These are phyloP conservation scores for Pugionium dolabratum DNA, from an alignment of 345 rosid species.

Conservation along the genomic window DNA sequence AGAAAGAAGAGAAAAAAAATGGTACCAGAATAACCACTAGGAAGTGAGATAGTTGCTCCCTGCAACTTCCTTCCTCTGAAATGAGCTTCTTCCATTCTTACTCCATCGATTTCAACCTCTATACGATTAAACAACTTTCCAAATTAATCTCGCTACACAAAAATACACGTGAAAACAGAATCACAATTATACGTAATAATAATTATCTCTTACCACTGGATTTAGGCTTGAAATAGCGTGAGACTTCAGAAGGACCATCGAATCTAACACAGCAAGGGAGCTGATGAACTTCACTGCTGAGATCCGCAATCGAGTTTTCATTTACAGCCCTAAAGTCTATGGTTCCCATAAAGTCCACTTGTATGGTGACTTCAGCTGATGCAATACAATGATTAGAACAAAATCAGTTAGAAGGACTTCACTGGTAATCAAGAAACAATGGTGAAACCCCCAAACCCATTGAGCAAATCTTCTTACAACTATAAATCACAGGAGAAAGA, in stretches of 20 bases:
- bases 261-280: slow-evolving; percentile 86
- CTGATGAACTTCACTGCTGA: slow-evolving; percentile 61
- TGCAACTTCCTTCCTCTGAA: slow-evolving; percentile 87
- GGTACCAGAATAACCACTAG: slow-evolving; percentile 71
- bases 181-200: background rate
- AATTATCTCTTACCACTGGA: slow-evolving; percentile 45
- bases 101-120: slow-evolving; percentile 67
- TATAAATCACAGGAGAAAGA: background rate
- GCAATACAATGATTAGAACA: background rate
- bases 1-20: background rate
- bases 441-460: background rate
- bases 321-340: slow-evolving; percentile 42
- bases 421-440: background rate
- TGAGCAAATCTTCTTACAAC: too few relatives aligned
- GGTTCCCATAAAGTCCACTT: slow-evolving; percentile 38
- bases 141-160: slow-evolving; percentile 1
- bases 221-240: slow-evolving; percentile 82
- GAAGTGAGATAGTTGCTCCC: slow-evolving; percentile 67
- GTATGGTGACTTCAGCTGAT: background rate
- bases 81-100: slow-evolving; percentile 65
- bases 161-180: slow-evolving; percentile 13
- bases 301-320: slow-evolving; percentile 36
- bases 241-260: slow-evolving; percentile 67
- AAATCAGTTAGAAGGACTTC: background rate
- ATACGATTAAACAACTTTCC: background rate